These are phyloP conservation scores for Warburgia ugandensis DNA, from an alignment of 164 flowering plant species.

Conservation along the genomic window DNA sequence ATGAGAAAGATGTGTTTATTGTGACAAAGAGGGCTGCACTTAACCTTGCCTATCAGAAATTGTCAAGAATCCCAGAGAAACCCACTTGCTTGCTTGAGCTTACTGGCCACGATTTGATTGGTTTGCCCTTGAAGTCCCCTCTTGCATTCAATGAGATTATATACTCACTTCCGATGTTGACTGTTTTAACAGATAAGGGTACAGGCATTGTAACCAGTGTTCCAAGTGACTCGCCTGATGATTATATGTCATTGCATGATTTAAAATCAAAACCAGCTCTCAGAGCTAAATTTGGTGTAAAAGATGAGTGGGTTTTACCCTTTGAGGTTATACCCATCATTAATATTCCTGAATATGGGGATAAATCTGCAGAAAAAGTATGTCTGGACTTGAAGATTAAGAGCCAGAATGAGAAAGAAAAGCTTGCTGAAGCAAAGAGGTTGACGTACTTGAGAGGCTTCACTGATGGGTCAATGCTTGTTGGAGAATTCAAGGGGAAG, in stretches of 20 bases:
- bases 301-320: conserved; percentile 76
- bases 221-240: conserved; percentile 94
- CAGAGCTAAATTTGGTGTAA: conserved; percentile 59
- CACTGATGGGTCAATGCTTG: conserved; percentile 73
- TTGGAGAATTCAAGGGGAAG: conserved; percentile 57
- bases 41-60: conserved; percentile 76
- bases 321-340: conserved; percentile 63
- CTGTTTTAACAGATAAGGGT: conserved; percentile 68
- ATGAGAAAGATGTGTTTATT: conserved; percentile 69
- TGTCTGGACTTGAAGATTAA: conserved; percentile 62
- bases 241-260: conserved; percentile 68
- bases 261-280: conserved; percentile 63
- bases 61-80: conserved; percentile 57
- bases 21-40: conserved; percentile 69
- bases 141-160: conserved; percentile 45
- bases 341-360: conserved; percentile 62
- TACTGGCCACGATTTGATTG: conserved; percentile 76
- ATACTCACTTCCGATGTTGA: conserved; percentile 73
- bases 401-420: conserved; percentile 75
- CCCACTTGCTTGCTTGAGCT: conserved; percentile 72
- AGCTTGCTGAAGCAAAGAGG: conserved; percentile 74
- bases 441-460: conserved; percentile 72
- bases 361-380: conserved; percentile 63
- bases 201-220: conserved; percentile 93
- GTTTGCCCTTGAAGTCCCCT: conserved; percentile 65